phyloP scores from a whole-genome alignment of 2,329 filamentous ascomycete genomes.

The Diaporthe batatas region DNA sequence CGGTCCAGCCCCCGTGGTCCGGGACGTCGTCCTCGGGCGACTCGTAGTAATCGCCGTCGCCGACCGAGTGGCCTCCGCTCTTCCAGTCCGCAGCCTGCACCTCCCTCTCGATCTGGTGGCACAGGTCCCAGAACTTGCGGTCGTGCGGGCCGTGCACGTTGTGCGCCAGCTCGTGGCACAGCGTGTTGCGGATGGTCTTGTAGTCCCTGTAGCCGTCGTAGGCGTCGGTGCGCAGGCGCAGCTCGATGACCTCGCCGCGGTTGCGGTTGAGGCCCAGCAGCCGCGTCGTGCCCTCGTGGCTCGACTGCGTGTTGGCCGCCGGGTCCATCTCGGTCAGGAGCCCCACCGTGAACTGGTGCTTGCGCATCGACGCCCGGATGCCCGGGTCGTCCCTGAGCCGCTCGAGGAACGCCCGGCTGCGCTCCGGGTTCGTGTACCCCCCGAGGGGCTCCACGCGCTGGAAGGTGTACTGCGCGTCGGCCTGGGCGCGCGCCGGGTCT shows the following conservation, averaged over 20 bases:
- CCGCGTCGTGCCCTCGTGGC: constrained; percentile 78
- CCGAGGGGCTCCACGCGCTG: constrained; percentile 79
- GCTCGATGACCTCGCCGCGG: constrained; percentile 87
- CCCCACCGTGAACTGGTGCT: constrained; percentile 86
- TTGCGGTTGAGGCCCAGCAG: constrained; percentile 92
- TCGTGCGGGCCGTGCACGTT: constrained; percentile 91
- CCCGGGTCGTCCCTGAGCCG: constrained; percentile 86
- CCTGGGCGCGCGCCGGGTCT: constrained; percentile 56
- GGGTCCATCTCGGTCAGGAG: constrained; percentile 97
- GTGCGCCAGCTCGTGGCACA: constrained; percentile 96
- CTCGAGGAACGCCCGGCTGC: constrained; percentile 78
- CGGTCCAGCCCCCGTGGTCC: constrained; percentile 82
- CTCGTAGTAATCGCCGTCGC: constrained; percentile 73
- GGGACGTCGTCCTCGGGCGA: constrained; percentile 64
- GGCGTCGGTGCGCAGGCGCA: constrained; percentile 91
- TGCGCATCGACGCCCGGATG: constrained; percentile 85
- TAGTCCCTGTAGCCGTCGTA: constrained; percentile 96
- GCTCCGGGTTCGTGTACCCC: constrained; percentile 81
- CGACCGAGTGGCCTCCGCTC: constrained; percentile 75
- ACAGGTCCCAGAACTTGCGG: constrained; percentile 89
- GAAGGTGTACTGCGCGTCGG: constrained; percentile 84
- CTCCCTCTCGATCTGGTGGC: constrained; percentile 87
- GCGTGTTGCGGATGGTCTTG: constrained; percentile 87
- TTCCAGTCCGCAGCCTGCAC: constrained; percentile 86
- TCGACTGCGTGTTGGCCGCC: constrained; percentile 77